Evolutionary conservation across 306 rosid genomes (phyloP).

Genomic region (Dryas octopetala): DNA sequence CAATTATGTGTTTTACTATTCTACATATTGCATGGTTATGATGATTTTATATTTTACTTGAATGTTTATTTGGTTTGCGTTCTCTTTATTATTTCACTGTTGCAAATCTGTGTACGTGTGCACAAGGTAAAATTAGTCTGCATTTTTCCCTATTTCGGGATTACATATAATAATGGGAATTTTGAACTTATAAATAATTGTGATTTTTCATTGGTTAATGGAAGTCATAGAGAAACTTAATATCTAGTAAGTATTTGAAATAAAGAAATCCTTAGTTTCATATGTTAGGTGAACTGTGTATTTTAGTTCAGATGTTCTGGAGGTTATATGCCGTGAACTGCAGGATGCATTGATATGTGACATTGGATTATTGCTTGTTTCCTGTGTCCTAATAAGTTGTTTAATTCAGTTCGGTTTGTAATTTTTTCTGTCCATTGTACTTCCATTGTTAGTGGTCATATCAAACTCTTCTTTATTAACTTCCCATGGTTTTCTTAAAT

Average conservation of each 20-base stretch:
- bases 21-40: background rate
- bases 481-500: conserved; percentile 17
- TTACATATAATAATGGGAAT: background rate
- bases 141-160: background rate
- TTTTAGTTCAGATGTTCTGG: background rate
- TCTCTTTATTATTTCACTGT: background rate
- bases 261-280: background rate
- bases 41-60: background rate
- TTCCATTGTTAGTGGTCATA: background rate
- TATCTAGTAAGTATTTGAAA: background rate
- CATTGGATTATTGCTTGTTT: background rate
- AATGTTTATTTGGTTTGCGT: background rate
- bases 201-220: background rate
- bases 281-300: background rate
- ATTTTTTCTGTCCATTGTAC: background rate
- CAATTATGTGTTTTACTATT: background rate
- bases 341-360: background rate
- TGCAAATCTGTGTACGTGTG: background rate
- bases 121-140: no score
- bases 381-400: background rate
- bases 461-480: conserved; percentile 10
- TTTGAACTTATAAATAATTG: background rate
- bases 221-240: no score
- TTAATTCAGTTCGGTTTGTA: background rate
- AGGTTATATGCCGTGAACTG: background rate